Base-by-base conservation (phyloP, 2,329 filamentous ascomycete genomes). In the Diaporthe australafricana region DNA sequence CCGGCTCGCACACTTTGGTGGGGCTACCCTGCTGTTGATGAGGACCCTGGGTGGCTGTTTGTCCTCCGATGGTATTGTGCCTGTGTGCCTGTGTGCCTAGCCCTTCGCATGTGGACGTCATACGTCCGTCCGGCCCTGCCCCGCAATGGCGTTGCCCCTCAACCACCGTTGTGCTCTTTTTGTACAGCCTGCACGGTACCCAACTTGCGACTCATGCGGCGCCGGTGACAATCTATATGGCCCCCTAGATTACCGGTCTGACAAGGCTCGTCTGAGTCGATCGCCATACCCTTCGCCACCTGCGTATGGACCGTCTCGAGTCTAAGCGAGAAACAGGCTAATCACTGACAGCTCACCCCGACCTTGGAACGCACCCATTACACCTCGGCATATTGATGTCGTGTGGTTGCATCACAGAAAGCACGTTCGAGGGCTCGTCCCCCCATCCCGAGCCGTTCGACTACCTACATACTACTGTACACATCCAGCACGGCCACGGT, bases 381-480 rank as follows among this genome's bases (percentile, higher is more conserved):
- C 60, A 50, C 47, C 42, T 65, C 60, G 60, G 60, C 60, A 65
- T 14, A 48, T 65, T 11, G 57, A 65, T 30, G 60, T 50, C 45
- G 60, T 50, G 60, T 65, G 60, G 60, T 65, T 50, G 60, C 60
- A 65, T 65, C 60, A 27, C 32, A 27, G 60, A n/a, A 65, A 50
- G 60, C 60, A 65, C 50, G 30, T 27, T 48, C 32, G n/a, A 38
- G 60, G 60, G 42, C 57, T 63, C 42, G 42, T 48, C 42, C 57
- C 42, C 48, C 42, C 45, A n/a, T 48, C 38, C 56, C 17, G 38
- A 45, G 17, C 56, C n/a, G 42, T 50, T 48, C n/a, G 17, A 35
- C 42, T 20, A 50, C 25, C 42, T 65, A 42, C 60, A 50, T 50
- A 11, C 42, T 5, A 65, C 17, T 12, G 30, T 35, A 35, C 32